Evolutionary conservation across 2,329 filamentous ascomycete species (phyloP).

Genomic region (Nothophaeocryptopus gaeumannii): DNA sequence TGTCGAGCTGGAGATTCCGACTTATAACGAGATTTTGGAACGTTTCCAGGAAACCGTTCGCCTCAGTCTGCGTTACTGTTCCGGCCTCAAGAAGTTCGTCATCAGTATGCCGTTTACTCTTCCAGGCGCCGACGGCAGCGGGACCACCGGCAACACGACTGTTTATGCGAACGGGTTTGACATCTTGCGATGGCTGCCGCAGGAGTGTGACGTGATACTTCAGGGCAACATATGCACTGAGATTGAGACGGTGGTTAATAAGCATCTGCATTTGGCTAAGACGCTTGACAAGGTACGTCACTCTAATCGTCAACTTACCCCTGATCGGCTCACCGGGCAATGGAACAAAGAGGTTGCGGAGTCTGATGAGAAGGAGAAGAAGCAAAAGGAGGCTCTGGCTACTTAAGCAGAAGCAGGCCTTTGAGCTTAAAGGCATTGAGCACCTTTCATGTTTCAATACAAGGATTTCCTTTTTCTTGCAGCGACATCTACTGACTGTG

Average conservation of each 20-base stretch:
- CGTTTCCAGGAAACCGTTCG: slow-evolving; percentile 47
- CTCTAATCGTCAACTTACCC: neutral
- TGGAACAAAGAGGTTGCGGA: neutral
- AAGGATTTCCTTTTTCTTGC: neutral
- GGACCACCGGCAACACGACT: slow-evolving; percentile 37
- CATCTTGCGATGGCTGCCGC: slow-evolving; percentile 46
- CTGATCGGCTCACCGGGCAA: neutral
- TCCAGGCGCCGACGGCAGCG: slow-evolving; percentile 32
- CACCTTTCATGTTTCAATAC: slow-evolving; percentile 4
- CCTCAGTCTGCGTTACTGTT: slow-evolving; percentile 46
- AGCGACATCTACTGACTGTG: slow-evolving; percentile 17
- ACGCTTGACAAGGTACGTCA: slow-evolving; percentile 42
- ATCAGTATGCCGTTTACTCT: slow-evolving; percentile 39
- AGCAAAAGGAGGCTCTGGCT: neutral
- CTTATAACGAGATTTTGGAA: slow-evolving; percentile 47
- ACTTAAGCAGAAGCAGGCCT: neutral
- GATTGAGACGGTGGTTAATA: slow-evolving; percentile 42
- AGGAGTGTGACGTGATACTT: slow-evolving; percentile 41
- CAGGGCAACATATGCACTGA: slow-evolving; percentile 40
- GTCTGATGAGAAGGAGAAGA: slow-evolving; percentile 1
- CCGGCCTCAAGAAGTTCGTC: slow-evolving; percentile 43
- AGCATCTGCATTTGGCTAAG: slow-evolving; percentile 41
- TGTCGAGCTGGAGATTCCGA: slow-evolving; percentile 44
- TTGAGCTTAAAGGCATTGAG: neutral
- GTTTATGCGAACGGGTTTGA: slow-evolving; percentile 50